Percentiles rank a stretch among this genome's conserved stretches.
phyloP scores from a whole-genome alignment of 345 rosid species.

The Eucalyptus guilfoylei region DNA sequence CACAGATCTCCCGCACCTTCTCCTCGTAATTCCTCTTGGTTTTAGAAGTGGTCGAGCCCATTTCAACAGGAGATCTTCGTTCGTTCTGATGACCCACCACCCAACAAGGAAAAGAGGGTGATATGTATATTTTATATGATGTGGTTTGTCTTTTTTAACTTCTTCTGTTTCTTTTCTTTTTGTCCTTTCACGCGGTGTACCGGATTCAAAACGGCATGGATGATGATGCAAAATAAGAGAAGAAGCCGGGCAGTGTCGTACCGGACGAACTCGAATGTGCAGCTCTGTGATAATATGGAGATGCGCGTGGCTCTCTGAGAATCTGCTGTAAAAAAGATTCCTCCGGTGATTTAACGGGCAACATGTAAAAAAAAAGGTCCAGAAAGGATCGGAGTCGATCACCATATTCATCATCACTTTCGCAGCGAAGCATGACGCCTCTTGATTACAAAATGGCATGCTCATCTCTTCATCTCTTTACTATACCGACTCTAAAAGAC shows the following conservation, averaged over 20 bases:
- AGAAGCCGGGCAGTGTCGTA: not conserved
- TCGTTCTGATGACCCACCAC: not conserved
- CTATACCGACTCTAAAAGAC: not conserved
- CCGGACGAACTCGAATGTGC: not conserved
- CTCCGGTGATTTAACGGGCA: not conserved
- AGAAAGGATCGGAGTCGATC: not conserved
- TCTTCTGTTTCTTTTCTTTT: not conserved
- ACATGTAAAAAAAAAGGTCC: not conserved
- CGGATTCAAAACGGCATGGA: too few relatives aligned
- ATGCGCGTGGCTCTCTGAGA: not conserved
- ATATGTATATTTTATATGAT: not conserved
- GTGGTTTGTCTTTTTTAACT: not conserved
- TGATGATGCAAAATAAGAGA: not conserved
- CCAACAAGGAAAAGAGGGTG: not conserved
- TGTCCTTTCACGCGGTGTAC: not conserved
- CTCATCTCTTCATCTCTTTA: not conserved
- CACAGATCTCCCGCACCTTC: not conserved
- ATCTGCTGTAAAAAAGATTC: not conserved
- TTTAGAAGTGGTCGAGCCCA: not conserved
- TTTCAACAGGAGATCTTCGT: not conserved
- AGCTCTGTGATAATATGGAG: not conserved
- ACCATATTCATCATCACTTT: not conserved
- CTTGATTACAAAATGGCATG: not conserved
- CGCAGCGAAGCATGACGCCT: not conserved
- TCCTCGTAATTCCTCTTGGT: not conserved